Evolutionary conservation across 805 yeast species (phyloP), one percentile per base, ranked within the genome.

Genomic region (Candida sphagnicola): DNA sequence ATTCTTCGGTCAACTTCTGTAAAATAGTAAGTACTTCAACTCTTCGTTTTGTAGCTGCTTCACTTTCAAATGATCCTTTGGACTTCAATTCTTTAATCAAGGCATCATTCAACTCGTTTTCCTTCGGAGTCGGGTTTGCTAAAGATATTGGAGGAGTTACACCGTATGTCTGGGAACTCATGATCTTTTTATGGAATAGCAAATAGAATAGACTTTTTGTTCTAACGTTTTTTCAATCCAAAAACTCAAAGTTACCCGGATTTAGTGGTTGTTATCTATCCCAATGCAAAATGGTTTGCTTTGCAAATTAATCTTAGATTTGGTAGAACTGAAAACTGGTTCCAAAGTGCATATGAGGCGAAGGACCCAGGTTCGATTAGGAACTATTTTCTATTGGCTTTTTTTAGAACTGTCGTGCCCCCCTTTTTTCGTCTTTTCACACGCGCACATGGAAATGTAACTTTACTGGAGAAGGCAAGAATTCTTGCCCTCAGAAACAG

Each of bases 51-150:
- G 97, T 86, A 38, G 86, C 97, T 11, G 69, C 75, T 54, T 88
- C 96, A 35, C 82, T 70, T 60, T 93, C 99, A 58, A 93, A 93
- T 1, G 96, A 88, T 3, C 90, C 91, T 50, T 85, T 85, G 18
- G 66, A 71, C 57, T 89, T 85, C 35, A 93, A 69, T 57, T 89
- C 97, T 37, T 73, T 76, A 33, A 93, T 80, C 58, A 93, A 65
- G 33, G 68, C 61, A 53, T 85, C 95, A 56, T 93, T 93, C 40
- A 89, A 61, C 18, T 65, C 67, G 38, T 80, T 80, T 57, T 93
- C 99, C 19, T 77, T 78, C 1, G 87, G 78, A 0, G 95, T 84
- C 0, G 99, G 90, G 8, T 85, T 86, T 0, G 81, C 87, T n/a
- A 73, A 61, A 0, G 97, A 87, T 28, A 91, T 85, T 1, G 98